Conservation (phyloP, 345 rosid species). For the Eucalyptus coolabah region DNA sequence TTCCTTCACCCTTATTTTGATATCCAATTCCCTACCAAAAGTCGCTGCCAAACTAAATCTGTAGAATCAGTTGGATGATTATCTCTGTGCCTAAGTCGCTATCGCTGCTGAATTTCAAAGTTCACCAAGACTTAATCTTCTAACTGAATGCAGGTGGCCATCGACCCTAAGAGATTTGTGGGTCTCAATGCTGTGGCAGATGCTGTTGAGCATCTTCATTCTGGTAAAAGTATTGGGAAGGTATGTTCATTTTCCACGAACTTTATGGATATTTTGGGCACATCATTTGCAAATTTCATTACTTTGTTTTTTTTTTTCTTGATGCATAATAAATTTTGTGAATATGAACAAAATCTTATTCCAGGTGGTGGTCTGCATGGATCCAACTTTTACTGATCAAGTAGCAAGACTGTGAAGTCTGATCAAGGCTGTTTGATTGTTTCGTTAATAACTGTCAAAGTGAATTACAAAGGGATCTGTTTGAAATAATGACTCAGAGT, state of each 20-base stretch:
- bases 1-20: background rate
- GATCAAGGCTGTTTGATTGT: background rate
- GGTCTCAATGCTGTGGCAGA: constrained; percentile 69
- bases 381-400: constrained; percentile 42
- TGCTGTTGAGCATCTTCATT: constrained; percentile 93
- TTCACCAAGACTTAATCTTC: background rate
- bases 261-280: background rate
- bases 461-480: background rate
- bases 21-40: background rate
- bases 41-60: background rate
- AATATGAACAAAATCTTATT: background rate
- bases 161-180: constrained; percentile 61
- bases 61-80: background rate
- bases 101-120: background rate
- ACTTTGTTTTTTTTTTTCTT: background rate
- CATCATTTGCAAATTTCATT: background rate
- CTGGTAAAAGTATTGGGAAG: constrained; percentile 96
- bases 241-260: constrained; percentile 9
- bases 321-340: background rate
- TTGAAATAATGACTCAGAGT: background rate
- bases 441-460: background rate
- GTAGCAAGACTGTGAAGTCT: constrained; percentile 42
- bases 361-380: constrained; percentile 84
- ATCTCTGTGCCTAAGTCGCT: background rate
- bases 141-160: constrained; percentile 27